These are phyloP conservation scores for Globisporangium mamillatum DNA, from an alignment of 352 stramenopile genomes.

Conservation along the genomic window DNA sequence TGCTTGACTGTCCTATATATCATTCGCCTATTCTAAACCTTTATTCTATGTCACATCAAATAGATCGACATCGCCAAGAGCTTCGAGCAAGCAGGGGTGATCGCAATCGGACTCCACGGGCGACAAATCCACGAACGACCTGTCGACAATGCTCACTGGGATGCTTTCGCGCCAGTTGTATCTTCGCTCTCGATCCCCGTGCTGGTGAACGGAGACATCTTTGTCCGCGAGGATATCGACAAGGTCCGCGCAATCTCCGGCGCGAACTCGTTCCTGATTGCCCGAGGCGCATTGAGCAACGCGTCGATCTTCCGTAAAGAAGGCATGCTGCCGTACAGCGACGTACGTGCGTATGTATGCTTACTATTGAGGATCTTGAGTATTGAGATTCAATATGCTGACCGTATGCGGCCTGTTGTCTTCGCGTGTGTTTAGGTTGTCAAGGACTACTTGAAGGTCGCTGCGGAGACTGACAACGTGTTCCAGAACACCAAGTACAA, in stretches of 20 bases:
- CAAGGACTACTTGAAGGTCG: slow-evolving; percentile 64
- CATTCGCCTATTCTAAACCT: neutral
- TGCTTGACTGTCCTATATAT: slow-evolving; percentile 4
- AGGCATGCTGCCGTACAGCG: slow-evolving; percentile 52
- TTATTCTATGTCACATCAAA: neutral
- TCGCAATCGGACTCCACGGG: slow-evolving; percentile 70
- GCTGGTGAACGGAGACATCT: slow-evolving; percentile 89
- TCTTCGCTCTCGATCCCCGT: slow-evolving; percentile 77
- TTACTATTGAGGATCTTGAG: neutral
- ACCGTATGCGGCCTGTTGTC: neutral
- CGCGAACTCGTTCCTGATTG: slow-evolving; percentile 78
- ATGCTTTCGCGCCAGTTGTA: slow-evolving; percentile 58
- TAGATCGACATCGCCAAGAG: slow-evolving; percentile 68
- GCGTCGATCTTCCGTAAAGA: slow-evolving; percentile 76
- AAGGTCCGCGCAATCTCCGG: slow-evolving; percentile 60
- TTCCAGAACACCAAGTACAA: slow-evolving; percentile 93
- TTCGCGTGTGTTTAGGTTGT: slow-evolving; percentile 30
- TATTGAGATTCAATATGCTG: neutral
- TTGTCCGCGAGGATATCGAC: slow-evolving; percentile 64
- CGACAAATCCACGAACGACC: slow-evolving; percentile 66
- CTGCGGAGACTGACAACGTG: slow-evolving; percentile 82
- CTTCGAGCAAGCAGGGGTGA: slow-evolving; percentile 61
- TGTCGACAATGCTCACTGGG: slow-evolving; percentile 69
- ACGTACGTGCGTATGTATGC: slow-evolving; percentile 29
- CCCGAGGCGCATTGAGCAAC: slow-evolving; percentile 78